Percentiles rank a stretch among this genome's conserved stretches.
phyloP scores from a whole-genome alignment of 192 early-diverging fungal genomes.

The Phlyctochytrium planicorne region DNA sequence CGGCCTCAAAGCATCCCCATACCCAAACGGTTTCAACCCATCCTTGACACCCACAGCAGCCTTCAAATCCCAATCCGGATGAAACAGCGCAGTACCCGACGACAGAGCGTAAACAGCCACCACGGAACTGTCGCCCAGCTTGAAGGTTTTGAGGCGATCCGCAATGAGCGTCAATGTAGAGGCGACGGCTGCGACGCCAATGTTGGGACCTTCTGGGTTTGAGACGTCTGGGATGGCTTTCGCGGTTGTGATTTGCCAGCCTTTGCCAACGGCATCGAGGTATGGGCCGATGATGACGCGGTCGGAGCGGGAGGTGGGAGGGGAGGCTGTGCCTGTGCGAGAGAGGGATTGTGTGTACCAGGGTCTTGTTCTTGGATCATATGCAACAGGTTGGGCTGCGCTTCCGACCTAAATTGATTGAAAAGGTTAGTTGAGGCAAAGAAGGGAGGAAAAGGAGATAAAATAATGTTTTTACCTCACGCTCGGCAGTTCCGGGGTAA shows the following conservation, averaged over 20 bases:
- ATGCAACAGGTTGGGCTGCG: conserved; percentile 12
- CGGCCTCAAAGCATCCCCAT: conserved; percentile 1
- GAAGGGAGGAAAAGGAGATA: too few species aligned
- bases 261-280: conserved; percentile 22
- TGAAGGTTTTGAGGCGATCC: conserved; percentile 9
- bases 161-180: conserved; percentile 12
- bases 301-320: background rate
- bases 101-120: conserved; percentile 9
- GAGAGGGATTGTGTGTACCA: conserved; percentile 28
- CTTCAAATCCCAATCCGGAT: background rate
- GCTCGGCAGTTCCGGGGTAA: conserved; percentile 26
- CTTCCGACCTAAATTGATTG: too few species aligned
- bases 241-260: conserved; percentile 28
- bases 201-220: background rate
- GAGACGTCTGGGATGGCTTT: conserved; percentile 11
- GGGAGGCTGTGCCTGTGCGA: conserved; percentile 6
- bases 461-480: too few species aligned
- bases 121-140: background rate
- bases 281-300: conserved; percentile 31
- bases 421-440: too few species aligned
- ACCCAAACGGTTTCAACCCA: background rate
- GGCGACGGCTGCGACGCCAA: conserved; percentile 20
- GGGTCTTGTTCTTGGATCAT: conserved; percentile 28
- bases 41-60: background rate
- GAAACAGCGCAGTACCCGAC: background rate